Evolutionary conservation across 1,139 yeast genomes (phyloP).

Genomic region (Candida freyschussii): DNA sequence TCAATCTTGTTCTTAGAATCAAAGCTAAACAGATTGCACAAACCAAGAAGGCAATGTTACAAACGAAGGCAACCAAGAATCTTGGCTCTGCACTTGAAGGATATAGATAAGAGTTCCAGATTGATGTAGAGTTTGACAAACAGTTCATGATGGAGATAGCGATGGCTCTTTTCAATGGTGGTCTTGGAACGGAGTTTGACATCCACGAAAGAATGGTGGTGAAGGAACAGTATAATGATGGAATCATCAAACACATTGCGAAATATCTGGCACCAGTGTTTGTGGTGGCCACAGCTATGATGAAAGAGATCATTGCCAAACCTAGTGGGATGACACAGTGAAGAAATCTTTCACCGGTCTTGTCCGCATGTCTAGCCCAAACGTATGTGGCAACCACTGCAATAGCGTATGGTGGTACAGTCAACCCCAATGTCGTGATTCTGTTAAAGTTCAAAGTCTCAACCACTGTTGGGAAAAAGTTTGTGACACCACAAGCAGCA

Average conservation of each 20-base stretch:
- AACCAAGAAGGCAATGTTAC: constrained; percentile 44
- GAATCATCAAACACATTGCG: constrained; percentile 60
- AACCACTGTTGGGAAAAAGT: constrained; percentile 59
- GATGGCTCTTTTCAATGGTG: constrained; percentile 50
- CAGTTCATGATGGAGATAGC: constrained; percentile 49
- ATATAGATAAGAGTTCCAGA: constrained; percentile 50
- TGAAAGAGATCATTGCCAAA: constrained; percentile 43
- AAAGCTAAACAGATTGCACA: constrained; percentile 39
- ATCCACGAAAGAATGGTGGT: constrained; percentile 54
- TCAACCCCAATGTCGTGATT: constrained; percentile 47
- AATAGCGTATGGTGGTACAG: constrained; percentile 57
- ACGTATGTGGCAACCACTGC: constrained; percentile 50
- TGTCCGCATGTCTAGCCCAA: constrained; percentile 57
- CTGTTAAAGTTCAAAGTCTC: constrained; percentile 46
- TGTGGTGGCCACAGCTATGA: constrained; percentile 49
- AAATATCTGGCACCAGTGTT: constrained; percentile 57
- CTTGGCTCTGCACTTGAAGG: constrained; percentile 40
- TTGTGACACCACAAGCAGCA: constrained; percentile 55
- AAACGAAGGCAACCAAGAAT: constrained; percentile 41
- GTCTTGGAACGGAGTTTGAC: constrained; percentile 43
- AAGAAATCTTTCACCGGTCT: constrained; percentile 51
- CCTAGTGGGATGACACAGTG: constrained; percentile 45
- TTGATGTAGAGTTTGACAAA: constrained; percentile 47
- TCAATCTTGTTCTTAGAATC: constrained; percentile 37
- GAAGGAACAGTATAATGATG: constrained; percentile 52